Evolutionary conservation across 2,329 filamentous ascomycete species (phyloP).

Genomic region (Ambrosiella xylebori): DNA sequence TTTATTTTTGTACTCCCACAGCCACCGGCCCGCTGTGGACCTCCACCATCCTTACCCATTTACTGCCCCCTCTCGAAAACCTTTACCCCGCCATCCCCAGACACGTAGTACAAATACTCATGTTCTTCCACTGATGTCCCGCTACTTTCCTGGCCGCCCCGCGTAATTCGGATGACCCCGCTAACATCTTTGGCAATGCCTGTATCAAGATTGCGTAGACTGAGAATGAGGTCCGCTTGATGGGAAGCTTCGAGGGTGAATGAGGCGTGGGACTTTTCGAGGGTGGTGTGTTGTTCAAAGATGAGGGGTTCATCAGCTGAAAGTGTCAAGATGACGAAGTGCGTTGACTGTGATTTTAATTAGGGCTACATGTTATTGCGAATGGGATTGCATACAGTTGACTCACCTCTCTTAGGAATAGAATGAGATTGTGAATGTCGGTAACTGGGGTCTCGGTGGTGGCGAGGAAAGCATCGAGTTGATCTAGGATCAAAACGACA

Average conservation of each 20-base stretch:
- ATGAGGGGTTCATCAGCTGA: constrained; percentile 61
- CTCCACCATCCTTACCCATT: background rate
- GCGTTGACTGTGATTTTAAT: constrained; percentile 30
- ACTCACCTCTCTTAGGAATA: constrained; percentile 46
- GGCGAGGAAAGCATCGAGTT: constrained; percentile 47
- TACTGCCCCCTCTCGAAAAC: constrained; percentile 62
- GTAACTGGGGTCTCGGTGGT: constrained; percentile 31
- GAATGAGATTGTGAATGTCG: constrained; percentile 37
- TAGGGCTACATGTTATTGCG: constrained; percentile 1
- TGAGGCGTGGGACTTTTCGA: constrained; percentile 56
- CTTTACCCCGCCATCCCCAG: constrained; percentile 58
- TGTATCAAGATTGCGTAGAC: constrained; percentile 63
- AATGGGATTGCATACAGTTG: background rate
- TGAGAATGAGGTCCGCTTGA: constrained; percentile 51
- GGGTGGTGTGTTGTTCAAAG: constrained; percentile 37
- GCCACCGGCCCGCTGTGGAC: too few relatives aligned
- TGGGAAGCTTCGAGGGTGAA: constrained; percentile 59
- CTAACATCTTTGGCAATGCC: constrained; percentile 83
- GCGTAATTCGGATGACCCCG: constrained; percentile 64
- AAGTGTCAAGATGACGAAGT: constrained; percentile 49
- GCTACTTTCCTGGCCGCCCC: constrained; percentile 25
- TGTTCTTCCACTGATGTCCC: constrained; percentile 31
- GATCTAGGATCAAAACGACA: constrained; percentile 47
- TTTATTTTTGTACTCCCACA: background rate
- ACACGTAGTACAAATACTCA: constrained; percentile 69